phyloP scores from a whole-genome alignment of 2,329 filamentous ascomycete genomes.

The Curvularia sp. region DNA sequence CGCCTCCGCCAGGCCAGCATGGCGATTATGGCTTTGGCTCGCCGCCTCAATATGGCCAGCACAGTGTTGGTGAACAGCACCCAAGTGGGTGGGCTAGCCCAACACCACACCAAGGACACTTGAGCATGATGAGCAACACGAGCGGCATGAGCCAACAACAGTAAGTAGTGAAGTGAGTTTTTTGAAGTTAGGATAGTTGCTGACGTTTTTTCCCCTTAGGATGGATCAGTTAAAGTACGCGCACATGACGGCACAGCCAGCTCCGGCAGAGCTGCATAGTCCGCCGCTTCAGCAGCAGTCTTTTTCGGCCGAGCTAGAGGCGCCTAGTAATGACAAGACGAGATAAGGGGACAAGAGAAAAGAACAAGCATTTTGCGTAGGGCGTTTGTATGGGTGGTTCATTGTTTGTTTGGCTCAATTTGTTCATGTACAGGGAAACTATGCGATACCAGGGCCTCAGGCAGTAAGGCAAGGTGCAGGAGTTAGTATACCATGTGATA shows the following conservation, averaged over 20 bases:
- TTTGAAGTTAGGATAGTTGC: background rate
- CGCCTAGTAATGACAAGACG: slow-evolving; percentile 19
- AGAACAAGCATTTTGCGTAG: slow-evolving; percentile 1
- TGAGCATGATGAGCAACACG: slow-evolving; percentile 29
- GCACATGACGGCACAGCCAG: slow-evolving; percentile 14
- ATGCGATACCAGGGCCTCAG: background rate
- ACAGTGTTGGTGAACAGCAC: slow-evolving; percentile 33
- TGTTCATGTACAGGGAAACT: background rate
- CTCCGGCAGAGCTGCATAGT: slow-evolving; percentile 32
- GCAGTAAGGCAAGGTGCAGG: background rate
- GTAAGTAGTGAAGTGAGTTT: slow-evolving; percentile 24
- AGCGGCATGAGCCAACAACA: slow-evolving; percentile 32
- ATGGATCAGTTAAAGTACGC: slow-evolving; percentile 34
- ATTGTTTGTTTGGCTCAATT: background rate
- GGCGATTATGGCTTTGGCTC: slow-evolving; percentile 22
- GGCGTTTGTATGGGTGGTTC: background rate
- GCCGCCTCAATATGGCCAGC: slow-evolving; percentile 35
- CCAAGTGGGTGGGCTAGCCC: slow-evolving; percentile 33
- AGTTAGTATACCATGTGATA: background rate
- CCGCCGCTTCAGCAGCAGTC: slow-evolving; percentile 30
- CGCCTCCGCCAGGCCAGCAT: slow-evolving; percentile 18
- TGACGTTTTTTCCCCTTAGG: slow-evolving; percentile 15
- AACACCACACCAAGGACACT: slow-evolving; percentile 24
- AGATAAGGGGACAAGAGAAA: background rate
- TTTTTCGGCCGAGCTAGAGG: slow-evolving; percentile 39